These are phyloP conservation scores for Alternaria panax DNA, from an alignment of 2,329 filamentous ascomycete species.

Conservation along the genomic window DNA sequence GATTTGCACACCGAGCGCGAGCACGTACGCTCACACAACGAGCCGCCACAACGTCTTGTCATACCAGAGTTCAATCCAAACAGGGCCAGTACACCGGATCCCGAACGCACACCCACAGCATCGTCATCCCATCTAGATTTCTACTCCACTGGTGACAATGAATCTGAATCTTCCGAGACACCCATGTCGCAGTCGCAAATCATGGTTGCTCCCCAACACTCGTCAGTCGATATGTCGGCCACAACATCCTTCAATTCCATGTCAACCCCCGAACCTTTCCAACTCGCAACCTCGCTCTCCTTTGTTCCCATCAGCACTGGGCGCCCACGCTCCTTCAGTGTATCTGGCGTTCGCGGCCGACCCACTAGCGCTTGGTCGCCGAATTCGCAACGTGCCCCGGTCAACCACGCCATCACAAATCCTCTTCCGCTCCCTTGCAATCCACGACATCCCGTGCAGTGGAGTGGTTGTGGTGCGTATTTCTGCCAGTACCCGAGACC, in stretches of 20 bases:
- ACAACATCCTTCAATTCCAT: slow-evolving; percentile 36
- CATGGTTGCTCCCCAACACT: slow-evolving; percentile 32
- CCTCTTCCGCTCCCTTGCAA: slow-evolving; percentile 50
- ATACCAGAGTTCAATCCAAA: slow-evolving; percentile 50
- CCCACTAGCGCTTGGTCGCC: slow-evolving; percentile 39
- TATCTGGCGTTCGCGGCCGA: slow-evolving; percentile 47
- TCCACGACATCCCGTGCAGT: slow-evolving; percentile 53
- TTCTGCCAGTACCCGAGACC: slow-evolving; percentile 51
- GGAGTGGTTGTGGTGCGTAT: slow-evolving; percentile 54
- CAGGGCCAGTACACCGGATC: slow-evolving; percentile 28
- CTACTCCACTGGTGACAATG: slow-evolving; percentile 33
- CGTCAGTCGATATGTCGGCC: slow-evolving; percentile 41
- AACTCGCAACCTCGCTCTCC: slow-evolving; percentile 31
- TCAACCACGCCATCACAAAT: slow-evolving; percentile 40
- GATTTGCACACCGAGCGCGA: slow-evolving; percentile 61
- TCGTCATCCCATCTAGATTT: slow-evolving; percentile 31
- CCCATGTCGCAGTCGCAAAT: slow-evolving; percentile 49
- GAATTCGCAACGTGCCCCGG: slow-evolving; percentile 30
- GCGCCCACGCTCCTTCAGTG: slow-evolving; percentile 49
- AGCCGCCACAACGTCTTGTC: slow-evolving; percentile 41
- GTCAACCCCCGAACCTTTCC: slow-evolving; percentile 36
- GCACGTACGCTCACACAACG: slow-evolving; percentile 47
- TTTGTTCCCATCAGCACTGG: slow-evolving; percentile 45
- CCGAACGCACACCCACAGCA: slow-evolving; percentile 36
- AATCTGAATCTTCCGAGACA: slow-evolving; percentile 37